phyloP scores from a whole-genome alignment of 2,329 filamentous ascomycete genomes.

The Pseudogymnoascus sp. region DNA sequence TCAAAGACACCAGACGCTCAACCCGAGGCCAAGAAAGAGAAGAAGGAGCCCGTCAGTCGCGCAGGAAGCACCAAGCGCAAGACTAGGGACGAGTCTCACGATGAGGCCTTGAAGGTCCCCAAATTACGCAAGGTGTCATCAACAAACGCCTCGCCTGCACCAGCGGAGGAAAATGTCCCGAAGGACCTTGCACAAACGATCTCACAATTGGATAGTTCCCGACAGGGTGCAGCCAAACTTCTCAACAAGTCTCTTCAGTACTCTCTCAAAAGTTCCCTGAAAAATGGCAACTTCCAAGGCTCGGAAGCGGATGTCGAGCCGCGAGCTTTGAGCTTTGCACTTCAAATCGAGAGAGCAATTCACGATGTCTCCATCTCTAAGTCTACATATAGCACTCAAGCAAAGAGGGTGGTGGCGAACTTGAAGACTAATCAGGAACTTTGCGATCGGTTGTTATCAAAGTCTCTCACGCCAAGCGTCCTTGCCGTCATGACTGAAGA shows the following conservation, averaged over 20 bases:
- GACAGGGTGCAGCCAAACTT: slow-evolving; percentile 62
- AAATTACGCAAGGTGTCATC: slow-evolving; percentile 49
- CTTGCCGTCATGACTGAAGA: slow-evolving; percentile 83
- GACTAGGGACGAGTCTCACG: slow-evolving; percentile 48
- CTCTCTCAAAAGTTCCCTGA: slow-evolving; percentile 59
- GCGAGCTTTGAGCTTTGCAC: slow-evolving; percentile 61
- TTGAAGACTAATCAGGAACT: slow-evolving; percentile 81
- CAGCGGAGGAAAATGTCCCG: slow-evolving; percentile 34
- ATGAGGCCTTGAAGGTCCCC: slow-evolving; percentile 34
- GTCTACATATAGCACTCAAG: slow-evolving; percentile 52
- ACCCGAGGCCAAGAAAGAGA: slow-evolving; percentile 33
- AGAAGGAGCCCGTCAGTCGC: slow-evolving; percentile 35
- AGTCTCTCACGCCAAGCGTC: slow-evolving; percentile 62
- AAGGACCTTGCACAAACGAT: slow-evolving; percentile 45
- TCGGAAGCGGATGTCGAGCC: slow-evolving; percentile 57
- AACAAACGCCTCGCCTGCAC: slow-evolving; percentile 31
- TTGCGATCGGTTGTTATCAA: slow-evolving; percentile 65
- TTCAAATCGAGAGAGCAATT: slow-evolving; percentile 72
- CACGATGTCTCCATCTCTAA: slow-evolving; percentile 47
- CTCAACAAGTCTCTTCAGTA: slow-evolving; percentile 63
- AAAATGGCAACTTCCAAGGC: slow-evolving; percentile 55
- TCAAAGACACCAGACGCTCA: slow-evolving; percentile 20
- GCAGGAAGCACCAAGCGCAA: slow-evolving; percentile 47
- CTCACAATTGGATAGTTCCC: slow-evolving; percentile 50
- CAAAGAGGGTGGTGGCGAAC: slow-evolving; percentile 75